Evolutionary conservation across 2,329 filamentous ascomycete genomes (phyloP).

Genomic region (Phaeosphaeriaceae sp.): DNA sequence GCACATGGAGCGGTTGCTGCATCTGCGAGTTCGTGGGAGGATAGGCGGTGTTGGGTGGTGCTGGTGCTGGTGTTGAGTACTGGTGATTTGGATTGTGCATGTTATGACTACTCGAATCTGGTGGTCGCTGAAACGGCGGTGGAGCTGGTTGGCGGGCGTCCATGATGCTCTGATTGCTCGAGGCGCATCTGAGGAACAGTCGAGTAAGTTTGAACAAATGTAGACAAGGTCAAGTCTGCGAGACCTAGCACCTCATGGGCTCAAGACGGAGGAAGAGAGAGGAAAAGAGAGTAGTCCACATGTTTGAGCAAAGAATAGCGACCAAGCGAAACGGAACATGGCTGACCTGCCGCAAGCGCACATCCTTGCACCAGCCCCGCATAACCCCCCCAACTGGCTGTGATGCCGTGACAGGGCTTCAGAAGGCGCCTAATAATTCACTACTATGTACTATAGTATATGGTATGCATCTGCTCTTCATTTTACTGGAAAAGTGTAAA

Average conservation of each 20-base stretch:
- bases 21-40: conserved; percentile 41
- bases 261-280: too few relatives aligned
- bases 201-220: background rate
- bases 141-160: conserved; percentile 48
- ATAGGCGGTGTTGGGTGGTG: conserved; percentile 42
- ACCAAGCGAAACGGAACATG: too few relatives aligned
- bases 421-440: too few relatives aligned
- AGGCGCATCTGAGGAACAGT: conserved; percentile 19
- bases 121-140: conserved; percentile 47
- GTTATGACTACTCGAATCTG: conserved; percentile 50
- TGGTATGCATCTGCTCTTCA: too few relatives aligned
- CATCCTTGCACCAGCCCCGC: too few relatives aligned
- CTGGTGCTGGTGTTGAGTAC: conserved; percentile 18
- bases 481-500: too few relatives aligned
- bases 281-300: too few relatives aligned
- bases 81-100: conserved; percentile 65
- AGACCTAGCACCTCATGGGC: background rate
- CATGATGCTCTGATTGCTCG: conserved; percentile 32
- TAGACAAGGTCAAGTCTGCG: background rate
- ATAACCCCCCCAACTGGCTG: too few relatives aligned
- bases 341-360: too few relatives aligned
- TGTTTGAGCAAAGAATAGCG: too few relatives aligned
- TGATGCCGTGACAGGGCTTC: too few relatives aligned
- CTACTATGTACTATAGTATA: too few relatives aligned
- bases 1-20: conserved; percentile 51